phyloP scores from a whole-genome alignment of 73 alveolate species.

The Symbiodinium pilosum region DNA sequence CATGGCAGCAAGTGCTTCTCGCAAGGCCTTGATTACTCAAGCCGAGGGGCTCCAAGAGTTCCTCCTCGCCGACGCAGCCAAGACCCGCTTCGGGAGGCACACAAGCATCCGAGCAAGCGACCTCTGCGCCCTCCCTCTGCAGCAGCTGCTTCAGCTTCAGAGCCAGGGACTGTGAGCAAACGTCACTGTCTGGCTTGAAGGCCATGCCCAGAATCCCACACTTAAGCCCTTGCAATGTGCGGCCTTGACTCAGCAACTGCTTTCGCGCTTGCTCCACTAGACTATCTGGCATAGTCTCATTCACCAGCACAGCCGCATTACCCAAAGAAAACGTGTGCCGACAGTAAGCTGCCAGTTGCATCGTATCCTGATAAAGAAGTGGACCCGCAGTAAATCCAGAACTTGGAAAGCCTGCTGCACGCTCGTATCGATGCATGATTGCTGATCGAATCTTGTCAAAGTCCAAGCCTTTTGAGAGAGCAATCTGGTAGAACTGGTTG shows the following conservation, averaged over 20 bases:
- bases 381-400: constrained; percentile 90
- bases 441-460: constrained; percentile 76
- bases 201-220: constrained; percentile 62
- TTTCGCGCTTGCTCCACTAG: constrained; percentile 81
- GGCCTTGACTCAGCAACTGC: constrained; percentile 24
- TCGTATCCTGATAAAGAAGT: constrained; percentile 33
- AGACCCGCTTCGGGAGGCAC: neutral
- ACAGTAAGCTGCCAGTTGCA: constrained; percentile 78
- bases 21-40: no score
- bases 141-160: constrained; percentile 53
- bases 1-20: no score
- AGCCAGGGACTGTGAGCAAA: constrained; percentile 43
- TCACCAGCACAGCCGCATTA: constrained; percentile 79
- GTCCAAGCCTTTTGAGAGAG: constrained; percentile 78
- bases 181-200: constrained; percentile 72
- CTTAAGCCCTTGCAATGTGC: constrained; percentile 46
- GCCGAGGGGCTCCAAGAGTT: constrained; percentile 32
- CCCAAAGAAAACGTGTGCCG: constrained; percentile 64
- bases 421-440: constrained; percentile 30
- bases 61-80: neutral
- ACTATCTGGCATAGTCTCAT: constrained; percentile 88
- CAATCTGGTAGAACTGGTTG: constrained; percentile 76
- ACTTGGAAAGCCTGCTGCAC: constrained; percentile 62
- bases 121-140: constrained; percentile 95
- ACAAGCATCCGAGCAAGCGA: constrained; percentile 17